Evolutionary conservation across 441 rosid species (phyloP).

Genomic region (Adansonia rubrostipa): DNA sequence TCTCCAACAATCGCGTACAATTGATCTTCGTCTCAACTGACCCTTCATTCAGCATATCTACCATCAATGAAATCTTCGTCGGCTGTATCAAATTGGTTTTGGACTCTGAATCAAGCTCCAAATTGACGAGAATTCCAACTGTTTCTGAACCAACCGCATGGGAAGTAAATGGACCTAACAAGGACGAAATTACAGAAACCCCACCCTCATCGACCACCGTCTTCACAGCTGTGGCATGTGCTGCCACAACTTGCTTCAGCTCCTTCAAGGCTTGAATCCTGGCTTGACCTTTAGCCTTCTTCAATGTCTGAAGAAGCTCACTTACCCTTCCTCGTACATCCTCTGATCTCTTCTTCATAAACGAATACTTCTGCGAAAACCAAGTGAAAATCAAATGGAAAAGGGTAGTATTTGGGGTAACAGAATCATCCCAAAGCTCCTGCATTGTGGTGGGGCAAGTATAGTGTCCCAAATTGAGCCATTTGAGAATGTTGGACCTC

Average conservation of each 20-base stretch:
- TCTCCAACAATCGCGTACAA: constrained; percentile 52
- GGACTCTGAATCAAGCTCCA: constrained; percentile 57
- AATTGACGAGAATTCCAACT: constrained; percentile 54
- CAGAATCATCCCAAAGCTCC: constrained; percentile 68
- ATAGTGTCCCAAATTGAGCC: constrained; percentile 62
- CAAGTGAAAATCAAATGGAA: constrained; percentile 59
- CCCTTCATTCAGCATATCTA: constrained; percentile 68
- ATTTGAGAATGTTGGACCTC: constrained; percentile 63
- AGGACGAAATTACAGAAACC: constrained; percentile 48
- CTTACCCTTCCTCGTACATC: constrained; percentile 64
- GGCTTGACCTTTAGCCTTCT: constrained; percentile 63
- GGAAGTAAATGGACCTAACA: constrained; percentile 62
- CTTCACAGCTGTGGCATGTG: constrained; percentile 51
- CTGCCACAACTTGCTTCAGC: constrained; percentile 54
- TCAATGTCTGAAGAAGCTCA: constrained; percentile 54
- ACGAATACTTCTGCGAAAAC: constrained; percentile 61
- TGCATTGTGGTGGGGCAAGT: constrained; percentile 78
- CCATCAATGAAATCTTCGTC: constrained; percentile 55
- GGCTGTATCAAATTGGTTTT: constrained; percentile 60
- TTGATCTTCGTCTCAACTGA: constrained; percentile 60
- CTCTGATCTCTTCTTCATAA: constrained; percentile 65
- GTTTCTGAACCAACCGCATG: constrained; percentile 67
- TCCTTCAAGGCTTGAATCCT: constrained; percentile 65
- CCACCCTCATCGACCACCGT: constrained; percentile 58
- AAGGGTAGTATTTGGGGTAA: constrained; percentile 63